A percentile compares a stretch with the other conserved stretches of the same genome.
These are phyloP conservation scores for Cymbopogon citratus DNA, from an alignment of 176 grass and related monocot genomes.

Conservation along the genomic window DNA sequence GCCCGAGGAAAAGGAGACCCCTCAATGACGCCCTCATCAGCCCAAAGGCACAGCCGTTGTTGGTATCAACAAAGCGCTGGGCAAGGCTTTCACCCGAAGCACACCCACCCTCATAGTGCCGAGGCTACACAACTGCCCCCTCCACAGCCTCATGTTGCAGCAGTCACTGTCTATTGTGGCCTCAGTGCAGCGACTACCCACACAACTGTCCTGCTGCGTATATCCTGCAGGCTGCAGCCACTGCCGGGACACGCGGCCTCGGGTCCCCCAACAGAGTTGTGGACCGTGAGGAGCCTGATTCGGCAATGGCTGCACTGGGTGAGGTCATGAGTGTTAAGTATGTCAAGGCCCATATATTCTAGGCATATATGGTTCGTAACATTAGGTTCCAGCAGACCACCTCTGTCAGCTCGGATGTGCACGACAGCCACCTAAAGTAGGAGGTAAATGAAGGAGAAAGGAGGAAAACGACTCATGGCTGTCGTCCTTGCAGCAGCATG, in stretches of 20 bases:
- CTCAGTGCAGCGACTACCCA: not conserved
- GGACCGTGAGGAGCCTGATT: not conserved
- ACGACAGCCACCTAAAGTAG: too few relatives aligned
- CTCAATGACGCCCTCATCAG: not conserved
- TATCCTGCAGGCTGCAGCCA: not conserved
- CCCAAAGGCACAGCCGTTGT: not conserved
- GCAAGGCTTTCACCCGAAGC: not conserved
- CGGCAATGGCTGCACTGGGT: not conserved
- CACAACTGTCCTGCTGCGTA: not conserved
- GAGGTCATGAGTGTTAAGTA: not conserved
- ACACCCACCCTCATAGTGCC: not conserved
- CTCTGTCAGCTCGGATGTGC: too few relatives aligned
- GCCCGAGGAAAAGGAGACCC: not conserved
- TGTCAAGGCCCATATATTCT: not conserved
- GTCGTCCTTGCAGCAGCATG: not conserved
- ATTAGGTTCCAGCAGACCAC: not conserved
- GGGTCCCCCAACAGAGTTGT: not conserved
- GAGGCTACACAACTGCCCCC: not conserved
- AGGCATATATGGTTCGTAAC: not conserved
- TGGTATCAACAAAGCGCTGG: not conserved
- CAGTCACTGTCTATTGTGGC: not conserved
- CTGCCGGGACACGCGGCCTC: not conserved
- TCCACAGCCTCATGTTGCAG: not conserved
- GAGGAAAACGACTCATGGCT: not conserved
- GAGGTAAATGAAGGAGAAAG: not conserved